Percentiles rank a stretch among this genome's conserved stretches.
These are phyloP conservation scores for Rhodomyrtus tomentosa DNA, from an alignment of 345 rosid species.

Conservation along the genomic window DNA sequence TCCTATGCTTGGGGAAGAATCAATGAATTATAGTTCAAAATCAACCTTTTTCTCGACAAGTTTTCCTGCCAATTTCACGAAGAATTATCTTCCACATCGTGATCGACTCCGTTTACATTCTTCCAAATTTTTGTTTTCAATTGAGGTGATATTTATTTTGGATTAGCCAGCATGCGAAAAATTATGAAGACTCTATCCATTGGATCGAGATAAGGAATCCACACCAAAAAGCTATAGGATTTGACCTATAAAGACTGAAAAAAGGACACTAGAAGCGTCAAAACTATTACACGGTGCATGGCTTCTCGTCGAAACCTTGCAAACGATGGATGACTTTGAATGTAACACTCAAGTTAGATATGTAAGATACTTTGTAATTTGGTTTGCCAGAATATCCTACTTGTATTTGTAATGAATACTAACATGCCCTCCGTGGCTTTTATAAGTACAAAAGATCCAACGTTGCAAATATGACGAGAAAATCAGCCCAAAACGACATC, in stretches of 20 bases:
- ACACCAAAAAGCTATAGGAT: too few relatives aligned
- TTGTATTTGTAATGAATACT: too few relatives aligned
- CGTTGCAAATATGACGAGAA: neutral
- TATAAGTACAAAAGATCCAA: neutral
- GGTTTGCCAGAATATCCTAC: neutral
- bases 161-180: neutral
- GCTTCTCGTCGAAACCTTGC: neutral
- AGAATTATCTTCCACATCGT: neutral
- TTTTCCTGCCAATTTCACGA: neutral
- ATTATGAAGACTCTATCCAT: neutral
- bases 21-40: neutral
- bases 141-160: neutral
- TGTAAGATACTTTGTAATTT: neutral
- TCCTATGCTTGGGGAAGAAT: neutral
- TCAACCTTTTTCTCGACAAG: neutral
- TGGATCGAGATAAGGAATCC: neutral
- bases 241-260: neutral
- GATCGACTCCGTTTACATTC: neutral
- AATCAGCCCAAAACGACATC: neutral
- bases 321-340: neutral
- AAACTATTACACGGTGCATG: neutral
- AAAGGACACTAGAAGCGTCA: neutral
- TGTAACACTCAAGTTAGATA: neutral
- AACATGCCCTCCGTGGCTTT: rapidly evolving
- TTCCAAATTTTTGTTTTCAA: neutral